Evolutionary conservation across 1,284 basidiomycete genomes (phyloP).

Genomic region (Fomitiporia mediterranea): DNA sequence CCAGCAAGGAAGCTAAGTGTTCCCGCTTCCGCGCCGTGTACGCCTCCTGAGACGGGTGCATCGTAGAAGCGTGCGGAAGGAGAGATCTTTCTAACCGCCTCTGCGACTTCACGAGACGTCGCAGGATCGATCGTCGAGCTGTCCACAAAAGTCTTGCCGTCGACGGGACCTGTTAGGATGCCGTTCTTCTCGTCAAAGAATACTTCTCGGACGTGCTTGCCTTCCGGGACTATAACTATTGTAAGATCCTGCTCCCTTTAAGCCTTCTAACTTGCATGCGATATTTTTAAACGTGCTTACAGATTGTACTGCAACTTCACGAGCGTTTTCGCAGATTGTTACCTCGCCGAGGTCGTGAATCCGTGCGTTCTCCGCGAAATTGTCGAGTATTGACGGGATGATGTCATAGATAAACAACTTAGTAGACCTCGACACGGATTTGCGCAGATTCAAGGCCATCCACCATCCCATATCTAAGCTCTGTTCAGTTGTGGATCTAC

Average conservation of each 20-base stretch:
- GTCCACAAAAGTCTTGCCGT: slow-evolving; percentile 19
- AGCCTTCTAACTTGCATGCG: background rate
- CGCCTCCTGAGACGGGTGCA: slow-evolving; percentile 23
- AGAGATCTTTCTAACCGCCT: slow-evolving; percentile 17
- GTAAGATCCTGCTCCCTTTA: slow-evolving; percentile 13
- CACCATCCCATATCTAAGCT: slow-evolving; percentile 22
- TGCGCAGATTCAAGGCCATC: slow-evolving; percentile 22
- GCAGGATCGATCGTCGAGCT: slow-evolving; percentile 24
- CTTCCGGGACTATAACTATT: slow-evolving; percentile 22
- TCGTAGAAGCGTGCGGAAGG: slow-evolving; percentile 21
- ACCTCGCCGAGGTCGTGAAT: slow-evolving; percentile 2
- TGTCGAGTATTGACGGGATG: slow-evolving; percentile 8
- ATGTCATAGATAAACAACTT: slow-evolving; percentile 20
- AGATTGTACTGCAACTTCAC: slow-evolving; percentile 11
- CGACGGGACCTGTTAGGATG: slow-evolving; percentile 18
- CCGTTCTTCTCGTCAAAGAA: slow-evolving; percentile 19
- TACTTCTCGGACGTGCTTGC: slow-evolving; percentile 21
- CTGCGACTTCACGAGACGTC: slow-evolving; percentile 21
- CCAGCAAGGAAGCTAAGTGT: slow-evolving; percentile 23
- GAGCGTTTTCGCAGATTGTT: background rate
- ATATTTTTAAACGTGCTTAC: background rate
- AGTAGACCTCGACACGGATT: slow-evolving; percentile 13
- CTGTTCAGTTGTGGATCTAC: background rate
- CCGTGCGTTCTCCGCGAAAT: slow-evolving; percentile 7
- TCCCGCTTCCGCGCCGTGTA: slow-evolving; percentile 22